Conservation (phyloP, 2,329 filamentous ascomycete genomes). For the Corniculantispora saksenae region DNA sequence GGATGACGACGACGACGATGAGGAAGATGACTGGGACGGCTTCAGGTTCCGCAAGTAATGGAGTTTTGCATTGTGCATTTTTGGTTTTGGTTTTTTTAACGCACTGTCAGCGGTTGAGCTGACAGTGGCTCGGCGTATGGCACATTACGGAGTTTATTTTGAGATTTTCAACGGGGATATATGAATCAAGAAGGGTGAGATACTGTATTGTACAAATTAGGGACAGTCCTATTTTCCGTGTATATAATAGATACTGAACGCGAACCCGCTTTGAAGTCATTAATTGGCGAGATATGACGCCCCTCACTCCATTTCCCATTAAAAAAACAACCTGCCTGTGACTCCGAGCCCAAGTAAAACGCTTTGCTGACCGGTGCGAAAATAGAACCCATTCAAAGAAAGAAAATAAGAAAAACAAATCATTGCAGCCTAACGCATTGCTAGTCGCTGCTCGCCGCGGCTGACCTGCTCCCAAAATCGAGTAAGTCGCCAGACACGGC, state of each 20-base stretch:
- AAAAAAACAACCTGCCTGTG: background rate
- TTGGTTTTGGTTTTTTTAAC: background rate
- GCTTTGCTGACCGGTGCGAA: background rate
- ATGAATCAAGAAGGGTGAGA: background rate
- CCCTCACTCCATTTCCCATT: background rate
- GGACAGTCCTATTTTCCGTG: background rate
- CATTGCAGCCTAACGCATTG: conserved; percentile 16
- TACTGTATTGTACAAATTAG: conserved; percentile 12
- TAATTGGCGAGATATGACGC: background rate
- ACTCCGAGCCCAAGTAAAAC: background rate
- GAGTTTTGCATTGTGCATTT: conserved; percentile 1
- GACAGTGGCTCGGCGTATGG: background rate
- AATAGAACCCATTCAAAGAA: background rate
- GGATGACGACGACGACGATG: conserved; percentile 41
- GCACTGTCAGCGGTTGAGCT: background rate
- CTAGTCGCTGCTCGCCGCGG: conserved; percentile 35
- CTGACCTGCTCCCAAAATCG: conserved; percentile 67
- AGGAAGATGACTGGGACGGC: conserved; percentile 58
- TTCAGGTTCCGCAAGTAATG: conserved; percentile 48
- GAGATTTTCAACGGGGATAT: background rate
- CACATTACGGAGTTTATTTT: conserved; percentile 12
- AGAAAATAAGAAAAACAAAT: background rate
- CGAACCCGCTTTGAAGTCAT: background rate
- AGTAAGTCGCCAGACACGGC: conserved; percentile 61
- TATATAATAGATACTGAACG: conserved; percentile 9